Evolutionary conservation across 768 basidiomycete genomes (phyloP).

Genomic region (Suillus subluteus): DNA sequence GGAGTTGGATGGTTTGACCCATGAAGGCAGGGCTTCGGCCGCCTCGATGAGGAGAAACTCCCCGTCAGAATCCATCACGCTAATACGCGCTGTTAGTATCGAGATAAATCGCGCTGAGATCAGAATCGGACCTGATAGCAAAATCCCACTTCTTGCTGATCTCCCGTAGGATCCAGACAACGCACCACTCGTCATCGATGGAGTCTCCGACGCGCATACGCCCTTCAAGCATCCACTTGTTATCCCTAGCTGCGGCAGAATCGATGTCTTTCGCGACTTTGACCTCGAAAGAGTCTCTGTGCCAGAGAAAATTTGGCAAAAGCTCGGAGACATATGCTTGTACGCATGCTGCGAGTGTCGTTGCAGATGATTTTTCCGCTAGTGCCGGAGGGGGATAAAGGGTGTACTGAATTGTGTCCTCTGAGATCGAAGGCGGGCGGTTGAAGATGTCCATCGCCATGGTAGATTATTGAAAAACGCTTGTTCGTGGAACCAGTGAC

Average conservation of each 20-base stretch:
- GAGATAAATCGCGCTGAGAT: conserved; percentile 1
- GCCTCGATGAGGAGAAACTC: conserved; percentile 97
- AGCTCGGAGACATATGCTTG: conserved; percentile 53
- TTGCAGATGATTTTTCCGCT: conserved; percentile 61
- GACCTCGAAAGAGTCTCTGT: conserved; percentile 81
- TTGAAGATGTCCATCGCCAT: conserved; percentile 70
- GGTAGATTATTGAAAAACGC: neutral
- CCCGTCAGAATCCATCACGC: conserved; percentile 86
- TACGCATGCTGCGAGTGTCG: conserved; percentile 72
- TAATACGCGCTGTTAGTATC: conserved; percentile 16
- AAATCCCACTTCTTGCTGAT: conserved; percentile 81
- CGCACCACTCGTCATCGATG: conserved; percentile 98
- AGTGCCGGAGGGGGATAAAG: conserved; percentile 62
- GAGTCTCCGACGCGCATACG: conserved; percentile 92
- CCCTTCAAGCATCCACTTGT: conserved; percentile 73
- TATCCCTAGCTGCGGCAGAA: conserved; percentile 20
- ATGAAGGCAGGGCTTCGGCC: conserved; percentile 83
- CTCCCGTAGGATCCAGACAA: conserved; percentile 85
- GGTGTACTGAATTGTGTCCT: conserved; percentile 82
- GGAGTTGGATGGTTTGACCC: conserved; percentile 91
- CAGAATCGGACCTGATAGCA: conserved; percentile 64
- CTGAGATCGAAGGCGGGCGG: conserved; percentile 74
- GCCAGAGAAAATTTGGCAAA: conserved; percentile 75
- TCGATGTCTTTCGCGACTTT: conserved; percentile 60
- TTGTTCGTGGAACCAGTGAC: neutral